Evolutionary conservation across 768 basidiomycete genomes (phyloP).

Genomic region (Lentinus brumalis): DNA sequence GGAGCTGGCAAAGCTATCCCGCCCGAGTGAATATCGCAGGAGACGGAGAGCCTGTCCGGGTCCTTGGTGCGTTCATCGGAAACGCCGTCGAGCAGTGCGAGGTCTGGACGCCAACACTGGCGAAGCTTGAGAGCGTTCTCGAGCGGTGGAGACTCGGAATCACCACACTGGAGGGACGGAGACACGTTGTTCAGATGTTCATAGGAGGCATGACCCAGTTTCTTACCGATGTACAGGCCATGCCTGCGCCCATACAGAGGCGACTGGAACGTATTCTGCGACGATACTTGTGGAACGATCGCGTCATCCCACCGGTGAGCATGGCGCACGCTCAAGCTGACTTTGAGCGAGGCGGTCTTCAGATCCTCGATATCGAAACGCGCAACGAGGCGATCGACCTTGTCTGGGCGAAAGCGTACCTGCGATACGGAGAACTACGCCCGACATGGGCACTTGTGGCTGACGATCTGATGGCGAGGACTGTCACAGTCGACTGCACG

Average conservation of each 20-base stretch:
- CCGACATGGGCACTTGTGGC: conserved; percentile 18
- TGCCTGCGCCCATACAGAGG: conserved; percentile 14
- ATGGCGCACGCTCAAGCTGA: not conserved
- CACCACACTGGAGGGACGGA: not conserved
- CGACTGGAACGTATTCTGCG: not conserved
- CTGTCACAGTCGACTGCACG: not conserved
- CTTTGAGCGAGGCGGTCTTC: not conserved
- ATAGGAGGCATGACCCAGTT: conserved; percentile 29
- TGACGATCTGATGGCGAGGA: conserved; percentile 4
- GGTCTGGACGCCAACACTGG: conserved; percentile 11
- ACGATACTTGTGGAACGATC: conserved; percentile 10
- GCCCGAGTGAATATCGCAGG: not conserved
- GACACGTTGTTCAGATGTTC: conserved; percentile 25
- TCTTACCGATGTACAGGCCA: conserved; percentile 25
- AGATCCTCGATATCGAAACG: conserved; percentile 1
- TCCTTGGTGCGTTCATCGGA: not conserved
- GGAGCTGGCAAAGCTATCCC: too few species aligned
- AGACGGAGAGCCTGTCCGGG: not conserved
- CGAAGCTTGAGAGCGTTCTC: not conserved
- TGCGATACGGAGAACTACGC: not conserved
- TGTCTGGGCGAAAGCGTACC: conserved; percentile 17
- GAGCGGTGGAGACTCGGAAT: not conserved
- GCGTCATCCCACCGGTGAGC: not conserved
- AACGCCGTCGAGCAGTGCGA: not conserved
- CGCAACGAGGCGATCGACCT: conserved; percentile 20